Conservation (phyloP, 1,284 basidiomycete genomes). For the Melampsora larici-populina region DNA sequence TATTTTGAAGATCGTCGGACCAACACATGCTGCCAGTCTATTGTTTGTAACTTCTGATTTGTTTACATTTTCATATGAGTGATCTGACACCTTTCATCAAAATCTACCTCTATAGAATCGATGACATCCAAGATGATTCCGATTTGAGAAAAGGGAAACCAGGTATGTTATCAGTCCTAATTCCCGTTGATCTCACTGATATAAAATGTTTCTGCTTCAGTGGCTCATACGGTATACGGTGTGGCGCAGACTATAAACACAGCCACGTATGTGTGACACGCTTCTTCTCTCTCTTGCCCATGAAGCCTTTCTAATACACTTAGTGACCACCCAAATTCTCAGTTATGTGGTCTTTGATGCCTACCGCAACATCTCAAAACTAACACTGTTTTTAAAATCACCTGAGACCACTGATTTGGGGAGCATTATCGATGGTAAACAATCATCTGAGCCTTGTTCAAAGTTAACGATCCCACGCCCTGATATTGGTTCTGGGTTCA, state of each 20-base stretch:
- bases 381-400: not conserved
- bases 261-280: conserved; percentile 61
- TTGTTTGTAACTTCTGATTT: no score
- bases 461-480: no score
- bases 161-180: conserved; percentile 56
- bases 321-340: conserved; percentile 60
- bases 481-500: conserved; percentile 47
- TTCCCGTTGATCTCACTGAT: not conserved
- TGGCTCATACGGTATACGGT: conserved; percentile 92
- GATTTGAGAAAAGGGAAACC: conserved; percentile 82
- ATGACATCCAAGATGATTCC: conserved; percentile 95
- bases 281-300: conserved; percentile 73
- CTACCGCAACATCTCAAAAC: conserved; percentile 29
- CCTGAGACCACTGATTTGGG: conserved; percentile 14
- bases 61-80: not conserved
- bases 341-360: conserved; percentile 41
- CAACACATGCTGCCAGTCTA: conserved; percentile 90
- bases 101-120: conserved; percentile 63
- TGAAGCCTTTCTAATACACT: conserved; percentile 59
- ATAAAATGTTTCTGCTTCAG: conserved; percentile 55
- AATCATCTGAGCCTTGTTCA: no score
- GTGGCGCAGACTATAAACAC: conserved; percentile 95
- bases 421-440: conserved; percentile 35
- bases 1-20: conserved; percentile 77
- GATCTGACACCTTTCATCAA: not conserved